Conservation (phyloP, 345 rosid genomes). For the Microcos paniculata region DNA sequence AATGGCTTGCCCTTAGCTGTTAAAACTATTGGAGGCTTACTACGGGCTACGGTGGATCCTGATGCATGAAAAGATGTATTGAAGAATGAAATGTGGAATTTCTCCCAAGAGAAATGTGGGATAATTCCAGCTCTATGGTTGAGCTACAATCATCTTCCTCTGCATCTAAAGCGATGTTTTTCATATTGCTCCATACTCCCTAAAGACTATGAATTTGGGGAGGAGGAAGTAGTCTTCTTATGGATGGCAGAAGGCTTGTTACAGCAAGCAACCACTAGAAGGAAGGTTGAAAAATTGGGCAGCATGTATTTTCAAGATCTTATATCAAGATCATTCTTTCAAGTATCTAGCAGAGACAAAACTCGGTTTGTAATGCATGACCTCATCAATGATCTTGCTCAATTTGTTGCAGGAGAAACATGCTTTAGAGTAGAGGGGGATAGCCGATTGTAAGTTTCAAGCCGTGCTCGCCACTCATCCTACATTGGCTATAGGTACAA, state of each 20-base stretch:
- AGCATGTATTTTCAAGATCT: slow-evolving; percentile 11
- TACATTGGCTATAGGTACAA: not conserved
- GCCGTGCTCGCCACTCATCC: slow-evolving; percentile 9
- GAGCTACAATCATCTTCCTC: slow-evolving; percentile 27
- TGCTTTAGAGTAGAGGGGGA: slow-evolving; percentile 1
- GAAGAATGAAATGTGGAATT: slow-evolving; percentile 10
- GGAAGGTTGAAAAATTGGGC: not conserved
- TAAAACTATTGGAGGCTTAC: slow-evolving; percentile 5
- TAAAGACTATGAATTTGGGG: slow-evolving; percentile 7
- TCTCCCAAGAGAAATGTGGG: not conserved
- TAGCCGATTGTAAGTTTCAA: not conserved
- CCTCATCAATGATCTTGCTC: slow-evolving; percentile 30
- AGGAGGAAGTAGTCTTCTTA: slow-evolving; percentile 10
- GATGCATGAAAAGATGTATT: slow-evolving; percentile 16
- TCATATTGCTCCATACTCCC: slow-evolving; percentile 17
- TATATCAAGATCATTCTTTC: slow-evolving; percentile 10
- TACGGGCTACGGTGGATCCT: not conserved
- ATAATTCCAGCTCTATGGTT: slow-evolving; percentile 11
- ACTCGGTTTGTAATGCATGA: slow-evolving; percentile 25
- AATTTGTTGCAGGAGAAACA: not conserved
- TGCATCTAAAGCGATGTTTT: slow-evolving; percentile 19
- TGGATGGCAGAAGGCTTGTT: slow-evolving; percentile 38
- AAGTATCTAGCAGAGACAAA: not conserved
- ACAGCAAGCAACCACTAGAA: not conserved
- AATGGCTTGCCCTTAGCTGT: slow-evolving; percentile 24